These are phyloP conservation scores for Nitzschia sp. DNA, from an alignment of 108 stramenopile genomes.

Conservation along the genomic window DNA sequence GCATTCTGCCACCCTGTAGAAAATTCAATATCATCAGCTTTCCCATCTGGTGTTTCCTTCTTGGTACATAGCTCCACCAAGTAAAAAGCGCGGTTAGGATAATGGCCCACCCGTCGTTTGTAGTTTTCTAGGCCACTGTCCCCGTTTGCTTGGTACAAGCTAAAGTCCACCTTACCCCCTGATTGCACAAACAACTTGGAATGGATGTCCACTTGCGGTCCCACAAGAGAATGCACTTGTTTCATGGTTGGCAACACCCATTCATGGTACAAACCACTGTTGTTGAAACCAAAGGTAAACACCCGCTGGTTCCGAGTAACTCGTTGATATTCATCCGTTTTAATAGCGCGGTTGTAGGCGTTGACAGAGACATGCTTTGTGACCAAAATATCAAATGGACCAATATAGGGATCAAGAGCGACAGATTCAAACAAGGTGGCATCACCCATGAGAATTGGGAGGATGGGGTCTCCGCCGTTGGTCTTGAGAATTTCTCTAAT, in stretches of 20 bases:
- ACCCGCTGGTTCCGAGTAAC: background rate
- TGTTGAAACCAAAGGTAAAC: constrained; percentile 10
- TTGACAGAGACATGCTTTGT: background rate
- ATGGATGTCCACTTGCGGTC: constrained; percentile 6
- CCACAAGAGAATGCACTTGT: constrained; percentile 2
- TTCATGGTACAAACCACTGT: constrained; percentile 11
- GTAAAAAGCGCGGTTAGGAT: constrained; percentile 3
- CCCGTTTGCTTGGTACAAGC: constrained; percentile 13
- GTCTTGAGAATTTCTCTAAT: constrained; percentile 20
- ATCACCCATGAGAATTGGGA: constrained; percentile 22
- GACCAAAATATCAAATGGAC: constrained; percentile 10
- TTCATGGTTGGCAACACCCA: constrained; percentile 12
- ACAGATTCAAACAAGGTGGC: constrained; percentile 11
- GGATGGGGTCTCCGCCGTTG: constrained; percentile 16
- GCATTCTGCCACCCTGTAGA: constrained; percentile 5
- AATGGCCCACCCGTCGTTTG: constrained; percentile 3
- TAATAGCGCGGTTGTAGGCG: constrained; percentile 17
- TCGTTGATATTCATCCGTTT: constrained; percentile 12
- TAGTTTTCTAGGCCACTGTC: constrained; percentile 18
- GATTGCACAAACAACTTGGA: constrained; percentile 2
- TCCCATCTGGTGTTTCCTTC: constrained; percentile 13
- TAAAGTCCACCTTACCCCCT: constrained; percentile 14
- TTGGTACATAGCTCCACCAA: constrained; percentile 16
- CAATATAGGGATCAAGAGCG: constrained; percentile 9
- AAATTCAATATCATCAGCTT: constrained; percentile 1